Percentiles rank a stretch among this genome's conserved stretches.
Evolutionary conservation across 441 rosid species (phyloP).

Genomic region (Flueggea neowawraea): DNA sequence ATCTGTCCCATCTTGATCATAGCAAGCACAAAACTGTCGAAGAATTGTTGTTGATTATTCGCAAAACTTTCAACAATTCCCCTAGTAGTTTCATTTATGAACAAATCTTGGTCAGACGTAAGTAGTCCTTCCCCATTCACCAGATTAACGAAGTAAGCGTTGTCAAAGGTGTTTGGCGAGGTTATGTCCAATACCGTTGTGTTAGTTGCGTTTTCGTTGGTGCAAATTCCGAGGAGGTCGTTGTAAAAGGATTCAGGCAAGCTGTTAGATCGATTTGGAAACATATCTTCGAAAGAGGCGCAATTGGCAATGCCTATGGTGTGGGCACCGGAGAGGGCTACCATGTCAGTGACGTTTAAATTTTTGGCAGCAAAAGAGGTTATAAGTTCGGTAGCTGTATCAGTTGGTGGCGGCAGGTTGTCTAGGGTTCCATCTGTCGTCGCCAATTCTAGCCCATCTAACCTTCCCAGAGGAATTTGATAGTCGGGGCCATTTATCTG

Average conservation of each 20-base stretch:
- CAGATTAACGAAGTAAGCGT: conserved; percentile 69
- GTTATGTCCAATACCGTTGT: conserved; percentile 52
- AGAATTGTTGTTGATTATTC: conserved; percentile 45
- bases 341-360: conserved; percentile 50
- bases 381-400: conserved; percentile 37
- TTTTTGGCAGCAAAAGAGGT: conserved; percentile 32
- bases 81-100: conserved; percentile 49
- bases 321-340: conserved; percentile 71
- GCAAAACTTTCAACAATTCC: conserved; percentile 63
- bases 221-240: conserved; percentile 43
- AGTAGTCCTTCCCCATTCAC: conserved; percentile 78
- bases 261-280: conserved; percentile 55
- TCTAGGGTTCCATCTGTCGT: conserved; percentile 32
- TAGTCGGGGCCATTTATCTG: conserved; percentile 87
- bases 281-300: conserved; percentile 42
- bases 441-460: conserved; percentile 58
- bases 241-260: conserved; percentile 58
- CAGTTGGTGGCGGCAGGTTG: conserved; percentile 55
- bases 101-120: conserved; percentile 84
- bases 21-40: conserved; percentile 44
- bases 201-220: conserved; percentile 29
- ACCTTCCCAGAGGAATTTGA: conserved; percentile 64
- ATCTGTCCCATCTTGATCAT: conserved; percentile 83
- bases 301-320: conserved; percentile 72
- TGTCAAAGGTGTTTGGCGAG: conserved; percentile 66